Evolutionary conservation across 2,329 filamentous ascomycete species (phyloP), one percentile per base, ranked within the genome.

Genomic region (Talaromyces amestolkiae): DNA sequence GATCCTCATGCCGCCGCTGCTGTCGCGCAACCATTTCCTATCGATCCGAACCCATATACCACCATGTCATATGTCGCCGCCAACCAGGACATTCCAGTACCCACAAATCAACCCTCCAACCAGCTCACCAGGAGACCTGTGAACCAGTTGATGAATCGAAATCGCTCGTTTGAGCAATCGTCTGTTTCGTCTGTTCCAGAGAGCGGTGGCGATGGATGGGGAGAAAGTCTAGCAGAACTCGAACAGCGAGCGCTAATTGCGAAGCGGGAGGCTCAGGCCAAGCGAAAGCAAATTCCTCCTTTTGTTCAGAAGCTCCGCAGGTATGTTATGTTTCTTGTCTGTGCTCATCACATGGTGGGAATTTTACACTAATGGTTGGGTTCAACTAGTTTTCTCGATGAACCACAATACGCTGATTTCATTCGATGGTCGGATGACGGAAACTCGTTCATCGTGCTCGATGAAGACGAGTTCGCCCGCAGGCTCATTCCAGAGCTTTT

Each of bases 261-360:
- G 9, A 97, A 96, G 81, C 87, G 89, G 74, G 95, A 98, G 66
- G 90, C 93, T 0, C 91, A 93, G 75, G 86, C 89, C 17, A 98
- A 97, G 78, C 85, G 93, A 72, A 98, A 98, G 79, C 91, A 96
- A 73, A 98, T 99, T 11, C 94, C 95, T 0, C 94, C 95, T 0
- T 99, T 99, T 82, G 93, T 99, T 51, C 93, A 97, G 78, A 99
- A 99, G 76, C 81, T 99, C 64, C 96, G 93, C 87, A 98, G 94
- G 94, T 96, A 82, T 80, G 86, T 74, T 13, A 22, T 17, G 4
- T 19, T 31, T 15, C 5, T 24, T 35, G 53, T 35, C 10, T 24
- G 56, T 22, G 39, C 27, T 24, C 19, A 10, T 43, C 43, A 33
- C 15, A 22, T 8, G 60, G 54, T 66, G 60, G 39, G 61, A 59